phyloP scores from a whole-genome alignment of 768 basidiomycete genomes.

The Mycena latifolia region DNA sequence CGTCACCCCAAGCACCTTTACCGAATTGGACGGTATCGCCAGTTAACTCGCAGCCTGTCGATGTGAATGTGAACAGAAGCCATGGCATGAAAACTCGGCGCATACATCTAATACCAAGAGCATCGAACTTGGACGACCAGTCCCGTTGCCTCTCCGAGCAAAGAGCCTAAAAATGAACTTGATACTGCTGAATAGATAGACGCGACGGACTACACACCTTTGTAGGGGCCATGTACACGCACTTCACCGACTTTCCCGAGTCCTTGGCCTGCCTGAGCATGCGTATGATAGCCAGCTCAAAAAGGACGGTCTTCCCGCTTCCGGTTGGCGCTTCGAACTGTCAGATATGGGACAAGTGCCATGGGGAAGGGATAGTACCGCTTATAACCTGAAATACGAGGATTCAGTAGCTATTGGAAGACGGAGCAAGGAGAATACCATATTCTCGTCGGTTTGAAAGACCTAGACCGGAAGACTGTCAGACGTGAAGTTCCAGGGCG shows the following conservation, averaged over 20 bases:
- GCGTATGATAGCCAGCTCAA: conserved; percentile 90
- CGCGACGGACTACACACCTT: conserved; percentile 63
- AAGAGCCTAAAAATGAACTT: conserved; percentile 68
- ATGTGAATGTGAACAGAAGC: conserved; percentile 9
- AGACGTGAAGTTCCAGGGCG: neutral
- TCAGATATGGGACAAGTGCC: conserved; percentile 12
- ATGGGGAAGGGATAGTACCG: conserved; percentile 52
- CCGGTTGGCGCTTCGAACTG: conserved; percentile 87
- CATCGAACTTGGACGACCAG: conserved; percentile 86
- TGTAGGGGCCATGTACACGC: conserved; percentile 94
- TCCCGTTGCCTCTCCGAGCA: conserved; percentile 88
- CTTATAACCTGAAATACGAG: conserved; percentile 71
- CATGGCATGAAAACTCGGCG: conserved; percentile 32
- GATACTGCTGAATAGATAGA: neutral
- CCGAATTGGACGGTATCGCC: conserved; percentile 87
- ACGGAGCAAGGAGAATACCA: conserved; percentile 57
- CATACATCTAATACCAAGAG: conserved; percentile 81
- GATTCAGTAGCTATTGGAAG: conserved; percentile 27
- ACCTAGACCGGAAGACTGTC: conserved; percentile 55
- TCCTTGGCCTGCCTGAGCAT: conserved; percentile 64
- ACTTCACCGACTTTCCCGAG: conserved; percentile 61
- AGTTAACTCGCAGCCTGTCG: conserved; percentile 87
- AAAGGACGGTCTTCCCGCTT: conserved; percentile 95
- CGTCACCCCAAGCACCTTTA: conserved; percentile 76
- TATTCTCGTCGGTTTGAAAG: conserved; percentile 68